Conservation (phyloP, 805 yeast species). For the Barnettozyma vustinii region DNA sequence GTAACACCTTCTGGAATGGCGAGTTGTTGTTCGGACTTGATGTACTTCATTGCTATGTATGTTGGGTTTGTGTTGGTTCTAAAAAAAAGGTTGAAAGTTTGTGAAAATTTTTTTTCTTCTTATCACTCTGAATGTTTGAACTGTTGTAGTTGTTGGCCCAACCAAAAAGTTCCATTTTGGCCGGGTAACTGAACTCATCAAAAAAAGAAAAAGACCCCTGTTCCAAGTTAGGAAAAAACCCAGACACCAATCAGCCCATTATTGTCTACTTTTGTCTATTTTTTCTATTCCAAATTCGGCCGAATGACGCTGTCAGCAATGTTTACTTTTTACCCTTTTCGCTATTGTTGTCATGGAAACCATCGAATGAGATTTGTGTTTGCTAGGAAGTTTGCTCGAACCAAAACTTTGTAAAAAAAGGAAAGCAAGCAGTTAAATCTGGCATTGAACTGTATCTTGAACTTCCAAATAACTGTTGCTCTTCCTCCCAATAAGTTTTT, state of each 20-base stretch:
- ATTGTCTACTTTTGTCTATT: not conserved
- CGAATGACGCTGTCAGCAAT: not conserved
- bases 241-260: not conserved
- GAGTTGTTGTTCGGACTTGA: constrained; percentile 79
- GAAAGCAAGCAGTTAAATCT: not conserved
- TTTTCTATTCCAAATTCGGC: not conserved
- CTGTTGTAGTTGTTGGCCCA: too few species aligned
- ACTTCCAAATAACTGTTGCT: not conserved
- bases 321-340: not conserved
- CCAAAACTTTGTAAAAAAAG: not conserved
- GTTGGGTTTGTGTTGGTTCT: not conserved
- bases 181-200: not conserved
- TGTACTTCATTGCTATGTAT: constrained; percentile 57
- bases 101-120: not conserved
- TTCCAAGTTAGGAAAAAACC: not conserved
- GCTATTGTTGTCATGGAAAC: not conserved
- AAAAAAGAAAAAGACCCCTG: not conserved
- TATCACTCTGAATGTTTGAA: too few species aligned
- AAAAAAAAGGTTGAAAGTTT: not conserved
- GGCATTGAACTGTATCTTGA: not conserved
- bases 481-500: not conserved
- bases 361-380: not conserved
- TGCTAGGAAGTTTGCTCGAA: not conserved
- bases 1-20: constrained; percentile 90
- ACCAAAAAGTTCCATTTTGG: not conserved